Evolutionary conservation across 441 rosid species (phyloP).

Genomic region (Jatropha podagrica): DNA sequence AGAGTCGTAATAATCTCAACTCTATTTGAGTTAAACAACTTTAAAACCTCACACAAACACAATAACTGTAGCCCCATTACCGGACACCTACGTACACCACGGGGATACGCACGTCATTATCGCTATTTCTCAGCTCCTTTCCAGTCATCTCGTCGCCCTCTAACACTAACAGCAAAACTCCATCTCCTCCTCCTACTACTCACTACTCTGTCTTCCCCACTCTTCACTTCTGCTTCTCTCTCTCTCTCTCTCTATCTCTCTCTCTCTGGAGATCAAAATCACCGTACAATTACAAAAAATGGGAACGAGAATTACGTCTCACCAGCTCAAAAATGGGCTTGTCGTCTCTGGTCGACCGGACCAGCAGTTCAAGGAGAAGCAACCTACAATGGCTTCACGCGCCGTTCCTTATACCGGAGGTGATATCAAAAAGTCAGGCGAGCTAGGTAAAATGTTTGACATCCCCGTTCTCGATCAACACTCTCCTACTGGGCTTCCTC

Average conservation of each 20-base stretch:
- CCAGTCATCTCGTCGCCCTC: neutral
- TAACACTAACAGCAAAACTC: neutral
- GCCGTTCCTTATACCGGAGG: slow-evolving; percentile 79
- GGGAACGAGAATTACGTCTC: slow-evolving; percentile 60
- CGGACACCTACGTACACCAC: neutral
- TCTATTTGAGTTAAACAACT: no score
- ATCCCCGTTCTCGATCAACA: slow-evolving; percentile 40
- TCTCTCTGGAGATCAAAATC: neutral
- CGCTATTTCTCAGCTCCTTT: slow-evolving; percentile 3
- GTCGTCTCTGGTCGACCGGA: slow-evolving; percentile 62
- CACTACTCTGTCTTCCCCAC: neutral
- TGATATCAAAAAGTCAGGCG: slow-evolving; percentile 72
- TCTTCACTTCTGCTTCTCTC: slow-evolving; percentile 17
- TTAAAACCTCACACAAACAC: neutral
- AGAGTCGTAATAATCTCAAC: no score
- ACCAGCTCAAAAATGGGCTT: slow-evolving; percentile 71
- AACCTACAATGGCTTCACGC: slow-evolving; percentile 54
- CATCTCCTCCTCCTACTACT: slow-evolving; percentile 1
- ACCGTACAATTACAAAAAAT: slow-evolving; percentile 18
- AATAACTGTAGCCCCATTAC: neutral
- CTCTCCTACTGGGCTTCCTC: slow-evolving; percentile 24
- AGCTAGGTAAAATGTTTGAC: slow-evolving; percentile 82
- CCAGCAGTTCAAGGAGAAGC: slow-evolving; percentile 51
- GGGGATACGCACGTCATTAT: slow-evolving; percentile 15
- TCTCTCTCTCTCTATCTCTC: neutral